Conservation (phyloP, 1,284 basidiomycete genomes). For the Ganoderma lucidum region DNA sequence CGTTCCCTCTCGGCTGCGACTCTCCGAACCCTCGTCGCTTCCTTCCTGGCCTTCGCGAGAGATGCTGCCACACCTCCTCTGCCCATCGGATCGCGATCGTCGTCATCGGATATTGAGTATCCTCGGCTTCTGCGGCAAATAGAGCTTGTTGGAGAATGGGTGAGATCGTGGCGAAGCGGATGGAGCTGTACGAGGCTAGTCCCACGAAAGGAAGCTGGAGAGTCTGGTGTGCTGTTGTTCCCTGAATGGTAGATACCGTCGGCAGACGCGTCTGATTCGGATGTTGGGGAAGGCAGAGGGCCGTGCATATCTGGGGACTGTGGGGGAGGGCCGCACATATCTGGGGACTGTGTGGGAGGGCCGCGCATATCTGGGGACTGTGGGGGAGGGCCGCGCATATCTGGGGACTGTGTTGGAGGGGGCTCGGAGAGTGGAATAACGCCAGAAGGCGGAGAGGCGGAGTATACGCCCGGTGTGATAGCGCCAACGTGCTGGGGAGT, state of each 20-base stretch:
- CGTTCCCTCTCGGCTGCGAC: slow-evolving; percentile 89
- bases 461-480: slow-evolving; percentile 51
- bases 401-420: slow-evolving; percentile 41
- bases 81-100: slow-evolving; percentile 75
- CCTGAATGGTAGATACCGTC: slow-evolving; percentile 80
- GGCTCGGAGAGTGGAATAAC: slow-evolving; percentile 58
- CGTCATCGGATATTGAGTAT: slow-evolving; percentile 79
- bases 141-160: slow-evolving; percentile 78
- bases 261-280: slow-evolving; percentile 84
- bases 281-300: slow-evolving; percentile 81
- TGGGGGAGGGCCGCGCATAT: no score
- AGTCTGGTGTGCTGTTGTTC: slow-evolving; percentile 79
- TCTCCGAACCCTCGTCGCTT: slow-evolving; percentile 81
- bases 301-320: slow-evolving; percentile 81
- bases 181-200: slow-evolving; percentile 78
- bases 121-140: slow-evolving; percentile 70
- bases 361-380: no score
- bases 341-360: no score
- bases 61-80: slow-evolving; percentile 64
- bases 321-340: slow-evolving; percentile 51
- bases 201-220: slow-evolving; percentile 75
- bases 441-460: slow-evolving; percentile 58
- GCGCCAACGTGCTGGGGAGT: slow-evolving; percentile 42
- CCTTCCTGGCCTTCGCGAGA: slow-evolving; percentile 77
- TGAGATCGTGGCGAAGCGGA: slow-evolving; percentile 74